Evolutionary conservation across 495 filamentous ascomycete species (phyloP), one percentile per base, ranked within the genome.

Genomic region (Xylaria flabelliformis): DNA sequence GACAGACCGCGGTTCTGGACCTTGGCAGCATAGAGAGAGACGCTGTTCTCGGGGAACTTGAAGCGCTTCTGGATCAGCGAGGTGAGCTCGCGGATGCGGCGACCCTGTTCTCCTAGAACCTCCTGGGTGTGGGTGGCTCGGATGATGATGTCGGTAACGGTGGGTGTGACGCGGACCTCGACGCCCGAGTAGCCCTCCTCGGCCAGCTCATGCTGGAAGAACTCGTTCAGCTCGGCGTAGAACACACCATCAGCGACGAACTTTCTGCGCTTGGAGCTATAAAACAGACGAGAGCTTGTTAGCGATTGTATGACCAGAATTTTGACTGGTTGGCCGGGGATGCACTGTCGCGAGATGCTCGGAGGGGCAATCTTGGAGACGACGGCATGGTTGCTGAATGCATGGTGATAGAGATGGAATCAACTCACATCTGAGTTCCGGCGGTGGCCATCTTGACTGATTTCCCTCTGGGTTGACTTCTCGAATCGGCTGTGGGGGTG

Each of bases 241-340:
- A 98, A 99, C 83, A 98, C 97, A 88, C 96, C 97, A 85, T 98
- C 97, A 81, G 97, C 97, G 85, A 98, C 95, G 90, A 99, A 99
- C 93, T 99, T 99, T 87, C 96, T 92, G 83, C 94, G 91, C 92
- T 99, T 99, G 82, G 95, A 98, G 85, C 91, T 93, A 76, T 76
- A 75, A 29, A 15, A 46, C 12, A n/a, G 36, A 34, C 10, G 58
- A 46, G 56, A 53, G 12, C 13, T n/a, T 32, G 75, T 78, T 70
- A 77, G 72, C 67, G 32, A n/a, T 71, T 70, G n/a, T n/a, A 24
- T 7, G 17, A 19, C 10, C 29, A 42, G 21, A 46, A 21, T 34
- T 21, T 44, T 44, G 34, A 41, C 24, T 19, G 17, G 53, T 10
- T 21, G 58, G 39, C 10, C 39, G 44, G 48, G 46, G 44, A 12